Conservation (phyloP, 139 green algal genomes). For the Nannochloris sp. region DNA sequence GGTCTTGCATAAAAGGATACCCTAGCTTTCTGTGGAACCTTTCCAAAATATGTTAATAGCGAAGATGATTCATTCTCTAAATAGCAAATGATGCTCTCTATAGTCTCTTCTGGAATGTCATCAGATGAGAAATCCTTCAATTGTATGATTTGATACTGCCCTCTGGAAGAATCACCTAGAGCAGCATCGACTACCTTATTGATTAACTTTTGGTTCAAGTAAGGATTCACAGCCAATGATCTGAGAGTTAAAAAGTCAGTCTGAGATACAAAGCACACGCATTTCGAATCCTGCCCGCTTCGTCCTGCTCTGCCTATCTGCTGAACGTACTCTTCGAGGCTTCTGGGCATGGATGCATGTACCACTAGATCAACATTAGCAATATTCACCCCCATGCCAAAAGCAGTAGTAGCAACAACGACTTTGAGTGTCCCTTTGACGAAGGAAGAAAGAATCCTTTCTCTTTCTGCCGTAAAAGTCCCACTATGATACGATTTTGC, state of each 20-base stretch:
- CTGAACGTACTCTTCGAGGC: constrained; percentile 85
- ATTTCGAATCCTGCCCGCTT: constrained; percentile 45
- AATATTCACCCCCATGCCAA: constrained; percentile 70
- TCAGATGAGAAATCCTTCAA: constrained; percentile 41
- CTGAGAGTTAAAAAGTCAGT: constrained; percentile 50
- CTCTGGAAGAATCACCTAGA: constrained; percentile 7
- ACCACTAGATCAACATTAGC: constrained; percentile 54
- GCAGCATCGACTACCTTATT: constrained; percentile 40
- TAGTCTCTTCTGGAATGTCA: constrained; percentile 57
- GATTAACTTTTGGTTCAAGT: constrained; percentile 30
- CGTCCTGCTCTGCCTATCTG: constrained; percentile 67
- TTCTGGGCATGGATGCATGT: constrained; percentile 63
- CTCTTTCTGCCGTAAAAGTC: constrained; percentile 26
- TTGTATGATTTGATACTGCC: not conserved
- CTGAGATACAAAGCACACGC: constrained; percentile 56
- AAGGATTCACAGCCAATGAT: constrained; percentile 36
- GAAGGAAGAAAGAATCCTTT: constrained; percentile 49
- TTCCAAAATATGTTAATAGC: constrained; percentile 21
- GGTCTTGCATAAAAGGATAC: constrained; percentile 37
- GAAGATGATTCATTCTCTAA: constrained; percentile 34
- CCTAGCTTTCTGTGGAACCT: constrained; percentile 9
- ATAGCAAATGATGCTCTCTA: constrained; percentile 69
- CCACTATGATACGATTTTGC: constrained; percentile 65
- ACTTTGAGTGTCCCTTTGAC: constrained; percentile 37
- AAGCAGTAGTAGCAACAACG: constrained; percentile 67